A percentile compares a stretch with the other conserved stretches of the same genome.
Conservation (phyloP, 768 basidiomycete genomes). For the Termitomyces sp. region DNA sequence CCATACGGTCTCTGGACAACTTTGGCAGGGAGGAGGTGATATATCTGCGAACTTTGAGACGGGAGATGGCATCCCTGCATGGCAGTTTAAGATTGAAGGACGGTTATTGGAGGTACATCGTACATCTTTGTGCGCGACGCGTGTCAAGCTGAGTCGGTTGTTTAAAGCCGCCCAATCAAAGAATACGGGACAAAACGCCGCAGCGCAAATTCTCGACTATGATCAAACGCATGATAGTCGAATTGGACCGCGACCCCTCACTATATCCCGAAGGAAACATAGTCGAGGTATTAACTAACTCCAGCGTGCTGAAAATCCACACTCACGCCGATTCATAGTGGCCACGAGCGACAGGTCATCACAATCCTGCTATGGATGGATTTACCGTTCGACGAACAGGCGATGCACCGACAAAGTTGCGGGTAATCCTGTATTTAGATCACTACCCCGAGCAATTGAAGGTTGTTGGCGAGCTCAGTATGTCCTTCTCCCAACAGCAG, state of each 20-base stretch:
- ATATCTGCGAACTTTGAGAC: conserved; percentile 63
- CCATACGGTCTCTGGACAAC: conserved; percentile 81
- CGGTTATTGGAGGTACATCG: conserved; percentile 71
- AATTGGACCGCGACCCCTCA: conserved; percentile 80
- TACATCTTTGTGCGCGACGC: background rate
- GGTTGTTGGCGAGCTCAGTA: conserved; percentile 73
- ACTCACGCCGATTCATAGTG: conserved; percentile 39
- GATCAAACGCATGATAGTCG: conserved; percentile 80
- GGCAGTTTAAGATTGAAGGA: conserved; percentile 86
- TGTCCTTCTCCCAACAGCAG: conserved; percentile 5
- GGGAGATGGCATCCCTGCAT: conserved; percentile 86
- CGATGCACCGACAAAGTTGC: conserved; percentile 70
- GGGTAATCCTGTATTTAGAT: conserved; percentile 83
- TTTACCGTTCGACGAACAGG: conserved; percentile 84
- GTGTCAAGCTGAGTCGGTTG: background rate
- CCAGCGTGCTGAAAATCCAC: background rate
- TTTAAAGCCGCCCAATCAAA: conserved; percentile 53
- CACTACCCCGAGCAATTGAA: conserved; percentile 88
- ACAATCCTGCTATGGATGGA: conserved; percentile 71
- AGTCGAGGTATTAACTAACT: conserved; percentile 65
- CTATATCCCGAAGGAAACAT: conserved; percentile 85
- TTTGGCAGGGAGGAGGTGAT: conserved; percentile 71
- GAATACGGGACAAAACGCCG: conserved; percentile 57
- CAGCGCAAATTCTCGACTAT: conserved; percentile 83
- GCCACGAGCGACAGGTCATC: conserved; percentile 52